Percentiles rank a stretch among this genome's conserved stretches.
These are phyloP conservation scores for Tylopilus cervinicoccineus DNA, from an alignment of 768 basidiomycete genomes.

Conservation along the genomic window DNA sequence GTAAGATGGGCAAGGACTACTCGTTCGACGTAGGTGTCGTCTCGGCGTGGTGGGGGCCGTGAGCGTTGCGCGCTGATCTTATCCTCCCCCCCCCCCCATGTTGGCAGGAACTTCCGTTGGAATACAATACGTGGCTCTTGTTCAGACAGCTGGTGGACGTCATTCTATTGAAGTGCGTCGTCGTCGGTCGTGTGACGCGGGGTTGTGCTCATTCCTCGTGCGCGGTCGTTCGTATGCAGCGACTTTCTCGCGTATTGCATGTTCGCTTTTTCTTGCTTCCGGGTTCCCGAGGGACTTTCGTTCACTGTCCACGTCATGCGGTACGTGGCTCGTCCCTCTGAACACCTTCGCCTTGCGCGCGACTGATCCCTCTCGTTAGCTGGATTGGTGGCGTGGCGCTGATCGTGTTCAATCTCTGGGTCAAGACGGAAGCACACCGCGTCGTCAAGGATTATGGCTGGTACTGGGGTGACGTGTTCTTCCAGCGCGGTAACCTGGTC, in stretches of 20 bases:
- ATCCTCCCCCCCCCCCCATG: no score
- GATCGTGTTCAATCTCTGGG: conserved; percentile 96
- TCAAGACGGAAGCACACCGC: conserved; percentile 95
- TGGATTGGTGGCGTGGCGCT: conserved; percentile 86
- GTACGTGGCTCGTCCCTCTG: conserved; percentile 35
- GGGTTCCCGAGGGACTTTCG: conserved; percentile 78
- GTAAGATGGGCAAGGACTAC: conserved; percentile 94
- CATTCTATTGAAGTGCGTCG: conserved; percentile 86
- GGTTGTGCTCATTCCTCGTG: not conserved
- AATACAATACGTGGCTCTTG: conserved; percentile 95
- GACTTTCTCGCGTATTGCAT: conserved; percentile 94
- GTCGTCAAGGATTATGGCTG: conserved; percentile 98
- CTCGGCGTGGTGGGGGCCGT: no score
- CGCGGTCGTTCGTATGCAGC: conserved; percentile 37
- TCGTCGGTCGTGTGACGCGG: not conserved
- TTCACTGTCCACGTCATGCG: conserved; percentile 71
- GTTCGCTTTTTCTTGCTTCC: conserved; percentile 92
- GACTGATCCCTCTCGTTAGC: conserved; percentile 35
- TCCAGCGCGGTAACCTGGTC: conserved; percentile 87
- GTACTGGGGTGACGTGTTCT: conserved; percentile 96
- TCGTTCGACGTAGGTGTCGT: conserved; percentile 83
- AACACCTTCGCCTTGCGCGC: not conserved
- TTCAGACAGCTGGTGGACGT: conserved; percentile 96
- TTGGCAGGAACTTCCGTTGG: conserved; percentile 76
- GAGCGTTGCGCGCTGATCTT: conserved; percentile 6